Base-by-base conservation (phyloP, 1,139 yeast genomes). In the Scheffersomyces parashehatae region DNA sequence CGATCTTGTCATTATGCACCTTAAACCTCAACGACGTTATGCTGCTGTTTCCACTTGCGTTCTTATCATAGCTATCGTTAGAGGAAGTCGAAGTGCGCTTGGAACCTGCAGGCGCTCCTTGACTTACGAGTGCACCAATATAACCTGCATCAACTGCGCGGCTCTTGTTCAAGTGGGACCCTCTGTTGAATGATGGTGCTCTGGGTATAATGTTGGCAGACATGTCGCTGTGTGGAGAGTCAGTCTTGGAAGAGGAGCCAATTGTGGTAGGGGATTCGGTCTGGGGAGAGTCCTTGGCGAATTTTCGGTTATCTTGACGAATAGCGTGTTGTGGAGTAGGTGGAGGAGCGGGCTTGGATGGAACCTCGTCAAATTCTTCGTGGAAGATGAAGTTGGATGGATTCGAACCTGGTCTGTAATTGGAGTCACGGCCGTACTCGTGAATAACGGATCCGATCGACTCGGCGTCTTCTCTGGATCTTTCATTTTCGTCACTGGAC, bases 401-500 rank as follows among this genome's bases (percentile, higher is more conserved):
- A 24, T 28, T 28, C 12, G 42, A 36, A 13, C 28, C 12, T 38
- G 47, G 33, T 43, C 43, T 30, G 31, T 32, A 10, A 20, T 20
- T 20, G 8, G 26, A 20, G 26, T 12, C 28, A 13, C 14, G 20
- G 13, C 26, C 26, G 7, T 20, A 20, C 14, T 33, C 15, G 28
- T 29, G 13, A 28, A 14, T 32, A 37, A 7, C 30, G 35, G 14
- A 26, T n/a, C 11, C 14, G 8, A 9, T 34, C 4, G 29, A 20
- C 32, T 20, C 38, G 30, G 8, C 20, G 26, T 20, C 26, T 5
- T 20, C 26, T 20, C 26, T 20, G 7, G 26, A 20, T 20, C 26
- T 20, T 1, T 20, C 26, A 6, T 20, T 20, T 29, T 52, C 55
- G 7, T 58, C 64, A 9, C 59, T 59, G 9, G 68, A 62, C 0